Evolutionary conservation across 2,329 filamentous ascomycete species (phyloP), one percentile per base, ranked within the genome.

Genomic region (Microsporum canis): DNA sequence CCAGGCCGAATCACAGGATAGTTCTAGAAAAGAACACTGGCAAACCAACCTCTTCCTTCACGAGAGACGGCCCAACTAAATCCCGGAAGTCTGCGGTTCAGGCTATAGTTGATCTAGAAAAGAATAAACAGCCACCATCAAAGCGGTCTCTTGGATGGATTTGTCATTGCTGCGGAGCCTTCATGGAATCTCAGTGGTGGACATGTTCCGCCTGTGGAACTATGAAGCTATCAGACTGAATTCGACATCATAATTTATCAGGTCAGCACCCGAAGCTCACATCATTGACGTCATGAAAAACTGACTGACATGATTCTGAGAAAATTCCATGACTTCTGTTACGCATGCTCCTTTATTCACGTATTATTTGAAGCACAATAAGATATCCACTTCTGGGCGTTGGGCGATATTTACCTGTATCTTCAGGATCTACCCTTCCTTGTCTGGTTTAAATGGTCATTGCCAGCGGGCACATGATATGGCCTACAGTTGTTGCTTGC

Each of bases 141-240:
- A 75, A 74, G 43, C 72, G 78, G 53, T 77, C 79, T 1, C 66
- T 84, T 23, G 83, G 82, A 0, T 86, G 84, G 84, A 74, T 79
- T 60, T 87, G 84, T 68, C 66, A 75, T 58, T 71, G 73, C 4
- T 87, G 84, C 63, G 81, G 82, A 4, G 78, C 79, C 0, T 86
- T 84, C 63, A 86, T 85, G 82, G 84, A 86, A 69, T 78, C 77
- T 23, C 73, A 82, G 66, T 86, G 83, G 82, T 86, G 83, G 83
- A 85, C 82, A 3, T 86, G 84, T 66, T 79, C 79, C 12, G 74
- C 75, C 8, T 86, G 84, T 69, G 83, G 83, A 57, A 74, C 71
- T 6, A 82, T 86, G 81, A 86, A 85, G 69, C 66, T 71, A 39
- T 14, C 55, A 3, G 55, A 43, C 27, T 57, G 55, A 57, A 23